Base-by-base conservation (phyloP, 306 rosid species). In the Inga leiocalycina region DNA sequence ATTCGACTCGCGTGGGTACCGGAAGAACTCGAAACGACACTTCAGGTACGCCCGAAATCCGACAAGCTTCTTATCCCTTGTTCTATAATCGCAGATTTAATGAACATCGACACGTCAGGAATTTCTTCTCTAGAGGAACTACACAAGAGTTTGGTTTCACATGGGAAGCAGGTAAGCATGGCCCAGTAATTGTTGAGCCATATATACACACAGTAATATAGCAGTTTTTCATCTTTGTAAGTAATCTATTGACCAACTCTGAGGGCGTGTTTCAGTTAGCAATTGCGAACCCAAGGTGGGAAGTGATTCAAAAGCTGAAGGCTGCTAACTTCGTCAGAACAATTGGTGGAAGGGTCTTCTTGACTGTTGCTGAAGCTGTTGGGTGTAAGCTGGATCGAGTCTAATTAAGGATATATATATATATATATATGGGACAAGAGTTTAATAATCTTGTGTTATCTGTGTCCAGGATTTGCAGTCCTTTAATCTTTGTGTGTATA, bases 351-450 rank as follows among this genome's bases (percentile, higher is more conserved):
- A 83, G 80, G 59, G 85, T 91, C 49, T 91, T 91, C 79, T 84
- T 93, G 84, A 91, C 86, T 27, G 86, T 91, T 79, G 92, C 87
- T 59, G 93, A 91, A 86, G 95, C 95, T 54, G 90, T 87, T 71
- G 84, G 87, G 80, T 61, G 85, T 87, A 56, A 74, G 66, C 43
- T 80, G 76, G 80, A 56, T 81, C n/a, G 74, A 70, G 34, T 71
- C 52, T 71, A 37, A 37, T 37, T 37, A 15, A 69, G 30, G 30
- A 27, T 30, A 64, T 39, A 37, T 27, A 37, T 37, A 37, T 37
- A 37, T 37, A 37, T 1, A 14, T 2, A n/a, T 2, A 65, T 65
- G 71, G 43, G 15, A 65, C 43, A 65, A 65, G 71, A 32, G n/a
- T 10, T 14, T 27, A 15, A 14, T 64, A 64, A 13, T 64, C 20